Conservation (phyloP, 768 basidiomycete genomes). For the Dacryopinax spathularia region DNA sequence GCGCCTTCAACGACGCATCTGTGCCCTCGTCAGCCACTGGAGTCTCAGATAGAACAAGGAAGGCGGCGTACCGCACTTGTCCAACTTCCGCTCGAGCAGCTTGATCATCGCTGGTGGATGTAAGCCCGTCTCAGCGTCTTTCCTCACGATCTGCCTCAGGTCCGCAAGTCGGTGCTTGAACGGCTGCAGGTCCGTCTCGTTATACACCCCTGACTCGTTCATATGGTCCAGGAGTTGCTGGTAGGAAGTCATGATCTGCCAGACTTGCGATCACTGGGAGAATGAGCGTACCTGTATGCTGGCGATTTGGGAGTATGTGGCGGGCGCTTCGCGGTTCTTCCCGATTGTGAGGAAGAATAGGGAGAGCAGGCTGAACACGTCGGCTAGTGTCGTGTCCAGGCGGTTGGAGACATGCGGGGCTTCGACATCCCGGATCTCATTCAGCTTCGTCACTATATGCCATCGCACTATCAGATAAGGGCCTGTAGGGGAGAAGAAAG, state of each 20-base stretch:
- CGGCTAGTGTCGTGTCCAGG: slow-evolving; percentile 85
- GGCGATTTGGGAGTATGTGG: slow-evolving; percentile 89
- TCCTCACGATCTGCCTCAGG: slow-evolving; percentile 71
- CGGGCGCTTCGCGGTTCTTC: slow-evolving; percentile 85
- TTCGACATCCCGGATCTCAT: slow-evolving; percentile 72
- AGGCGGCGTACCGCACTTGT: slow-evolving; percentile 65
- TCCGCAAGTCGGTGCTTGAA: slow-evolving; percentile 71
- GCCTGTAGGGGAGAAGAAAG: neutral
- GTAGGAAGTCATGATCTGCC: slow-evolving; percentile 7
- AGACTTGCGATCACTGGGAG: neutral
- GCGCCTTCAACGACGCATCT: slow-evolving; percentile 62
- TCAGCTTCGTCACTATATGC: slow-evolving; percentile 66
- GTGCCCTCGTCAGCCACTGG: slow-evolving; percentile 2
- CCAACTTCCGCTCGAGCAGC: slow-evolving; percentile 77
- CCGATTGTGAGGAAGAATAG: slow-evolving; percentile 98
- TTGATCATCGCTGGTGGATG: slow-evolving; percentile 79
- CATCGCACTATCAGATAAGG: neutral
- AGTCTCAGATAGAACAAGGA: slow-evolving; percentile 1
- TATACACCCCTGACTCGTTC: slow-evolving; percentile 92
- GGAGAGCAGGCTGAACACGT: slow-evolving; percentile 89
- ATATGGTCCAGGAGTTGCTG: slow-evolving; percentile 92
- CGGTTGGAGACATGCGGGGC: slow-evolving; percentile 63
- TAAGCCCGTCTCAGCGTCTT: slow-evolving; percentile 64
- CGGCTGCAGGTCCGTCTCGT: slow-evolving; percentile 75
- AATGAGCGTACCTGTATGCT: slow-evolving; percentile 74